Conservation (phyloP, 345 rosid species). For the Murraya koenigii region DNA sequence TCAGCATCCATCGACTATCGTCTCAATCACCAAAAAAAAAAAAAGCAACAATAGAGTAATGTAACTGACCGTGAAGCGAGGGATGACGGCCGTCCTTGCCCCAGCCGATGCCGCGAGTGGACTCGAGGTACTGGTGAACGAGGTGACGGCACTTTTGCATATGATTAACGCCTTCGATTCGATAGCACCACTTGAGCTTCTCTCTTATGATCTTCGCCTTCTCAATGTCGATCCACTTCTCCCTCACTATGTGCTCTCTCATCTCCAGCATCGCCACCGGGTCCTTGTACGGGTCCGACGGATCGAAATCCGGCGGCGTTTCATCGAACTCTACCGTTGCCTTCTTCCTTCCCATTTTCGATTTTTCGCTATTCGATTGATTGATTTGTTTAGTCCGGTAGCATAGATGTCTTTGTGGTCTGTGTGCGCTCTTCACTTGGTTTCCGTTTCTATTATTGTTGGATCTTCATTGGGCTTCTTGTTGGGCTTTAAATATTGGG, state of each 20-base stretch:
- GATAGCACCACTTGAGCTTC: constrained; percentile 91
- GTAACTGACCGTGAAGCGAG: constrained; percentile 66
- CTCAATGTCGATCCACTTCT: constrained; percentile 99
- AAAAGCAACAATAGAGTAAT: not conserved
- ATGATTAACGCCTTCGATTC: constrained; percentile 95
- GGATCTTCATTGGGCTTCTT: not conserved
- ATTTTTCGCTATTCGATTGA: too few species aligned
- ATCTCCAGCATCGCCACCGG: constrained; percentile 99
- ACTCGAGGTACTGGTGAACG: constrained; percentile 83
- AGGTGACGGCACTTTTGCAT: constrained; percentile 97
- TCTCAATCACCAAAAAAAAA: not conserved
- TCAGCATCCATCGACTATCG: not conserved
- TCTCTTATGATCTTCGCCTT: constrained; percentile 96
- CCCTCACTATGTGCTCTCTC: constrained; percentile 93
- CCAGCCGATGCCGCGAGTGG: constrained; percentile 99
- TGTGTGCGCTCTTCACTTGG: not conserved
- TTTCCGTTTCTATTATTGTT: not conserved
- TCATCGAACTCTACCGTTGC: constrained; percentile 88
- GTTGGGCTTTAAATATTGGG: not conserved
- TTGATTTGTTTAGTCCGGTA: not conserved
- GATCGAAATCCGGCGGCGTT: constrained; percentile 96
- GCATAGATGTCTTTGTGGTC: not conserved
- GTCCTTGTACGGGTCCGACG: constrained; percentile 80
- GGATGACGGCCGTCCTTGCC: constrained; percentile 96
- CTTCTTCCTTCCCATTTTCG: constrained; percentile 90